Conservation (phyloP, 2,329 filamentous ascomycete species). For the Beauveria varroae region DNA sequence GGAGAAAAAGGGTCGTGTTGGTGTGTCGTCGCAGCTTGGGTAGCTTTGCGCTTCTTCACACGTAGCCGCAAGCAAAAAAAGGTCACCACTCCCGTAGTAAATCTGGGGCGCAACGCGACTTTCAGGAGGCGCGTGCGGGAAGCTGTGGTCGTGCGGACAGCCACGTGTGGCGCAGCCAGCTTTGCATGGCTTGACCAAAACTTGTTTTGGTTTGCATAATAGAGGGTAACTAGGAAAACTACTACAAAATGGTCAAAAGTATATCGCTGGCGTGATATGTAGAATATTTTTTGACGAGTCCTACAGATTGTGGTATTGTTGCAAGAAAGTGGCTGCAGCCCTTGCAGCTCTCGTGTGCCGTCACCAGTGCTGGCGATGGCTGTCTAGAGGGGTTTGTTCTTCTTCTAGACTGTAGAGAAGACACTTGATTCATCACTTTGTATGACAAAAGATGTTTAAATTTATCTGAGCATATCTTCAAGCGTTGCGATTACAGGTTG, state of each 20-base stretch:
- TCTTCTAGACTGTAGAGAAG: neutral
- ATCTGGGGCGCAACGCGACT: conserved; percentile 8
- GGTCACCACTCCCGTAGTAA: neutral
- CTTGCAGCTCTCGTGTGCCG: neutral
- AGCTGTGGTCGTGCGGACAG: conserved; percentile 7
- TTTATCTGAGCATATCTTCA: neutral
- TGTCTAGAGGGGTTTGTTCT: too few relatives aligned
- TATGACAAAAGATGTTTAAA: neutral
- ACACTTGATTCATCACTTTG: neutral
- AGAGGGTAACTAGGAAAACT: neutral
- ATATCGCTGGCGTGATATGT: too few relatives aligned
- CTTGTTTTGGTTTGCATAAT: too few relatives aligned
- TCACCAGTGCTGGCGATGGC: neutral
- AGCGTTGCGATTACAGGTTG: neutral
- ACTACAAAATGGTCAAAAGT: too few relatives aligned
- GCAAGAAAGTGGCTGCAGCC: neutral
- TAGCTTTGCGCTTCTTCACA: conserved; percentile 8
- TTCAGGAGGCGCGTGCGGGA: conserved; percentile 12
- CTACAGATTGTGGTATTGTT: too few relatives aligned
- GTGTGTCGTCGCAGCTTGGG: neutral
- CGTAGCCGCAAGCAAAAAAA: conserved; percentile 8
- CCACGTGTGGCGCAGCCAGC: neutral
- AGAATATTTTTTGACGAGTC: too few relatives aligned
- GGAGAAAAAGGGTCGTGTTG: neutral
- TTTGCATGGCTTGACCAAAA: neutral